Evolutionary conservation across 768 basidiomycete species (phyloP).

Genomic region (Hericium alpestre): DNA sequence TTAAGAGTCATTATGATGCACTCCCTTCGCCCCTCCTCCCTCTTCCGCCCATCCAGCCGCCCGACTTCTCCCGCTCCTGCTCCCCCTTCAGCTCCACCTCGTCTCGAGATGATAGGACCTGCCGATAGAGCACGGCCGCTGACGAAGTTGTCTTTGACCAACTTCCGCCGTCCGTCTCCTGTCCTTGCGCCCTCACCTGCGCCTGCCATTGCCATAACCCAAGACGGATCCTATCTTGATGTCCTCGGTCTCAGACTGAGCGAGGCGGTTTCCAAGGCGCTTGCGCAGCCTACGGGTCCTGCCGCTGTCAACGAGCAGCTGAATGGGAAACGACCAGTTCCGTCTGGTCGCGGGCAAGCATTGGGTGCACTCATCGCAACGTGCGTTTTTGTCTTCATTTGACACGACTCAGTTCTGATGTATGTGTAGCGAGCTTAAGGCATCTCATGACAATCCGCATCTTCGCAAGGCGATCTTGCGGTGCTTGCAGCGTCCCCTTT

Average conservation of each 20-base stretch:
- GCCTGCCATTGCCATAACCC: conserved; percentile 37
- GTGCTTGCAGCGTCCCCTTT: conserved; percentile 65
- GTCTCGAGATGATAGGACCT: not conserved
- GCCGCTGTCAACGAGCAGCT: conserved; percentile 40
- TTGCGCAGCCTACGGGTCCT: conserved; percentile 53
- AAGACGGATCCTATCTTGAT: conserved; percentile 75
- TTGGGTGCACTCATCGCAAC: conserved; percentile 60
- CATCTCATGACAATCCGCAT: conserved; percentile 51
- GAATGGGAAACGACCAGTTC: conserved; percentile 62
- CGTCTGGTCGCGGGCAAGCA: conserved; percentile 58
- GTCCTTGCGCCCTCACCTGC: conserved; percentile 26
- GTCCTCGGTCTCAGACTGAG: conserved; percentile 67
- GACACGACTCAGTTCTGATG: not conserved
- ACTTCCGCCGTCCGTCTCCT: conserved; percentile 47
- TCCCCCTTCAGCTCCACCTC: conserved; percentile 19
- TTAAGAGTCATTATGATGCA: conserved; percentile 36
- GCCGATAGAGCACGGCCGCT: conserved; percentile 43
- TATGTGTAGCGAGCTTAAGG: conserved; percentile 53
- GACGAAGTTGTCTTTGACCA: conserved; percentile 48
- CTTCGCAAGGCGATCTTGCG: conserved; percentile 62
- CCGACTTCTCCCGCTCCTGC: conserved; percentile 50
- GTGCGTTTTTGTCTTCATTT: conserved; percentile 33
- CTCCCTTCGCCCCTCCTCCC: conserved; percentile 55
- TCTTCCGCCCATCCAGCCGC: conserved; percentile 54
- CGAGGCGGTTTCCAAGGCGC: conserved; percentile 70